Evolutionary conservation across 2,329 filamentous ascomycete genomes (phyloP), one percentile per base, ranked within the genome.

Genomic region (Colletotrichum simmondsii): DNA sequence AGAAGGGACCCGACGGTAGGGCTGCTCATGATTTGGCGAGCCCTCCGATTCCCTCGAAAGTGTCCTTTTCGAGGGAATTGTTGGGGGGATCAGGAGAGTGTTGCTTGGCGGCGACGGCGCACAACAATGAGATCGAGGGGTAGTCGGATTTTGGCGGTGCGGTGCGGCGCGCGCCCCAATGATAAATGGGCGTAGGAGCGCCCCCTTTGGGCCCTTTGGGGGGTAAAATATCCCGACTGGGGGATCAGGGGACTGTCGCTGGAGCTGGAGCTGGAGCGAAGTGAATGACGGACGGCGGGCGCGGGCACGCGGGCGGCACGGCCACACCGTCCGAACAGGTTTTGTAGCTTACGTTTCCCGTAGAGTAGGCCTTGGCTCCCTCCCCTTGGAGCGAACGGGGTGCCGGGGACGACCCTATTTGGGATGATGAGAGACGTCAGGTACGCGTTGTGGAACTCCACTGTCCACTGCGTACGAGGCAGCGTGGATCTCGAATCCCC

Each of bases 1-100:
- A 91, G 87, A 78, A 90, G 84, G 75, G 86, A 85, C 77, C 89
- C 89, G 78, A 91, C 88, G 62, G 88, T 88, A 79, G 89, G 86
- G 79, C 81, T 78, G 79, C 80, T 84, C 79, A 84, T 82, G 77
- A 57, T 76, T 75, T 53, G 72, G 74, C n/a, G 60, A 54, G 22
- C 71, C 71, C 69, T 72, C 62, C 62, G 71, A 14, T 59, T 46
- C 63, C 71, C 52, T 71, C 71, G 66, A 65, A 57, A 63, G 26
- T n/a, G 16, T 35, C 5, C 71, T 65, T 71, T 65, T 73, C 71
- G 71, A 73, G 35, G 66, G 30, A 60, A 14, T 35, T n/a, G 62
- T 58, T 42, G 26, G 56, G 26, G 19, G n/a, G 30, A 32, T 30
- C 32, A 35, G 16, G 28, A 30, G 26, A 54, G 46, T 10, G 54